phyloP scores from a whole-genome alignment of 2,329 filamentous ascomycete species.

The Phaeosphaeria sp. region DNA sequence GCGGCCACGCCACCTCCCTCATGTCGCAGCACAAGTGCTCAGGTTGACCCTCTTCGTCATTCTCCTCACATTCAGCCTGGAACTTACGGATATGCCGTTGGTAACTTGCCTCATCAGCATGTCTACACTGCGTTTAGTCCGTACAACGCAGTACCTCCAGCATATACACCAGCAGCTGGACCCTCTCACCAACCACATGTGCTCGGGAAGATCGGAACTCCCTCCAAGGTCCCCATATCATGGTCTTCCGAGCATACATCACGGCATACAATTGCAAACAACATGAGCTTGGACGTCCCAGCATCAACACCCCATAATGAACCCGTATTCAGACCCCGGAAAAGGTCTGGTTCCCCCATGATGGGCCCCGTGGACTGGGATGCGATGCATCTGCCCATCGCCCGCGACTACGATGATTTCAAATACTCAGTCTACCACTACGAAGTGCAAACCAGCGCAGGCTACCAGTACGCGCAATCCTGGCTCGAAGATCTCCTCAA shows the following conservation, averaged over 20 bases:
- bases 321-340: background rate
- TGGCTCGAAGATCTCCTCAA: constrained; percentile 15
- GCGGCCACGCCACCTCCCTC: constrained; percentile 1
- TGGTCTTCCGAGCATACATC: background rate
- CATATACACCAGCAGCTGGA: background rate
- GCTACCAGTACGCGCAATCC: constrained; percentile 9
- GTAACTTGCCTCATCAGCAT: background rate
- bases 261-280: background rate
- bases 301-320: background rate
- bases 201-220: background rate
- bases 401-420: constrained; percentile 26
- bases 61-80: background rate
- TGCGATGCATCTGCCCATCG: constrained; percentile 20
- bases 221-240: no score
- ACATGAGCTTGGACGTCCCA: background rate
- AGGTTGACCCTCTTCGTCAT: background rate
- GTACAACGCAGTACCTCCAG: background rate
- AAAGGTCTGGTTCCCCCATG: background rate
- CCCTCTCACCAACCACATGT: background rate
- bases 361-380: constrained; percentile 5
- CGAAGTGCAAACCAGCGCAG: constrained; percentile 13
- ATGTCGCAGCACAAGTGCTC: background rate
- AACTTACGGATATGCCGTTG: background rate
- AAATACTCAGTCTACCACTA: constrained; percentile 30
- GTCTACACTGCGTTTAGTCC: background rate